Percentiles rank a stretch among this genome's conserved stretches.
phyloP scores from a whole-genome alignment of 2,329 filamentous ascomycete genomes.

The Venturia nashicola region DNA sequence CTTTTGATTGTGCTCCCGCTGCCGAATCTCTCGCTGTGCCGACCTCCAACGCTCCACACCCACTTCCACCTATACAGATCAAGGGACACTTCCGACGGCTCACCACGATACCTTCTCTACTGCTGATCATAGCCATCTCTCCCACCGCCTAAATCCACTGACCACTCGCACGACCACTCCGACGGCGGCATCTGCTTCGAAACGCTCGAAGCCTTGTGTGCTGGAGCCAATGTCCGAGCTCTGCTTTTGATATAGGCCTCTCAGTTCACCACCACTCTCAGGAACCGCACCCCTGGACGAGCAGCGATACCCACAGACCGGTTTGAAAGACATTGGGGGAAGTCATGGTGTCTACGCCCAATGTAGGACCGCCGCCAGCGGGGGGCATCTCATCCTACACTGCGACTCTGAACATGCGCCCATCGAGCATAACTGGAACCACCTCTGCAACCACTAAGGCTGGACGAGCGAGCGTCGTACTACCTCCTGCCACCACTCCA shows the following conservation, averaged over 20 bases:
- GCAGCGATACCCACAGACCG: neutral
- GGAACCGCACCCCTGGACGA: neutral
- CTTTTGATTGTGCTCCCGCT: neutral
- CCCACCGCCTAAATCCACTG: neutral
- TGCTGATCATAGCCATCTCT: neutral
- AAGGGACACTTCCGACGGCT: neutral
- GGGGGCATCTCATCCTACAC: neutral
- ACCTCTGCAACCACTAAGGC: neutral
- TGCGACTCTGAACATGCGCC: slow-evolving; percentile 7
- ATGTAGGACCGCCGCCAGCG: neutral
- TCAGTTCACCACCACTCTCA: neutral
- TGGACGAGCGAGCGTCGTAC: neutral
- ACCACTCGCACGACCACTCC: neutral
- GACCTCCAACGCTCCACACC: neutral
- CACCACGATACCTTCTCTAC: neutral
- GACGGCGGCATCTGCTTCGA: neutral
- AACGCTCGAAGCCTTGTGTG: neutral
- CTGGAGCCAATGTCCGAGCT: slow-evolving; percentile 3
- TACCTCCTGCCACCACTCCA: neutral
- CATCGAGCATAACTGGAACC: neutral
- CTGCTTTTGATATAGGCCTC: slow-evolving; percentile 3
- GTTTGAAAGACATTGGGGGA: neutral
- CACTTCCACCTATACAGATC: neutral
- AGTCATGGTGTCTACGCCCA: slow-evolving; percentile 1
- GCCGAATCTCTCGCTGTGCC: neutral